Evolutionary conservation across 148 eudicot species (phyloP), one percentile per base, ranked within the genome.

Genomic region (Rhododendron griersonianum): DNA sequence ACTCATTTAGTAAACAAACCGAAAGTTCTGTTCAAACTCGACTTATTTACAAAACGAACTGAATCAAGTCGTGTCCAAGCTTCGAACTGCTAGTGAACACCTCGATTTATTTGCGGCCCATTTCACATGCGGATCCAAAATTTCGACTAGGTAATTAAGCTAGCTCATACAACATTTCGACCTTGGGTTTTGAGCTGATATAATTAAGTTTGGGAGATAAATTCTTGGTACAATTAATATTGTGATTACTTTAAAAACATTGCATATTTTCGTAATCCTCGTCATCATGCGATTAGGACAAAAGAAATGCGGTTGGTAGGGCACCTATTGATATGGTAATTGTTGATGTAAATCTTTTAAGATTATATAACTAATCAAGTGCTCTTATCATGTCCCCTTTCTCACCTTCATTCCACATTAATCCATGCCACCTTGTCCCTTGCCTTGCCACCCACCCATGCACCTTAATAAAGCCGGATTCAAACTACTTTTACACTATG

Each of bases 361-460:
- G 88, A 78, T 81, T 87, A 87, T 87, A 87, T 71, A 37, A 82
- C 25, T 84, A 84, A 84, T 82, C 59, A 78, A 50, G 35, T 51
- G 73, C 73, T 86, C 91, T 91, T 89, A 91, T 91, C 91, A 86
- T 91, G 92, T 91, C 65, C 87, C 92, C 90, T 63, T 71, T 73
- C 79, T 75, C 47, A 83, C 90, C 86, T 85, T 85, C 87, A 86
- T 59, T 45, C 75, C 28, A 35, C 86, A 89, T 82, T 87, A 87
- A 87, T 84, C 87, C 71, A 47, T 89, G 85, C 86, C 86, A 86
- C 65, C 77, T 84, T 90, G 89, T 87, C 86, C 16, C 86, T 74
- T 19, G 28, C 67, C 80, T 74, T 19, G 45, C 48, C 80, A 50
- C 30, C 47, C 67, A 19, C 44, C 44, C 47, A 13, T n/a, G 35